Conservation (phyloP, 2,329 filamentous ascomycete genomes). For the Fusarium penzigii region DNA sequence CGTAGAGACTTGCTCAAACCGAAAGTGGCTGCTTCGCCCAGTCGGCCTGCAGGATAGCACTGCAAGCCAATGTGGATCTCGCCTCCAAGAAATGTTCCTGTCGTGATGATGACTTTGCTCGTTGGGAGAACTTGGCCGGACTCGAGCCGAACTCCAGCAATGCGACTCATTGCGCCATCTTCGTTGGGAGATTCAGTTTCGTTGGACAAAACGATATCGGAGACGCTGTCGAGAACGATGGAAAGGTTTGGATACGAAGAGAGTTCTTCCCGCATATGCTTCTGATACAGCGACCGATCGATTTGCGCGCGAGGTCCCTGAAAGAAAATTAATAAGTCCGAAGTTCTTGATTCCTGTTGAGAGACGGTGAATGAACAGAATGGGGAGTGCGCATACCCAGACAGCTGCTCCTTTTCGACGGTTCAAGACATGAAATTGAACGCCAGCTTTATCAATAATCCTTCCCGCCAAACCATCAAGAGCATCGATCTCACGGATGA, state of each 20-base stretch:
- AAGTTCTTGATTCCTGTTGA: background rate
- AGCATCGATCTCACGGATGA: conserved; percentile 92
- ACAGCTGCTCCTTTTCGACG: conserved; percentile 89
- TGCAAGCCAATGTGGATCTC: conserved; percentile 96
- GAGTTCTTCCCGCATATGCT: conserved; percentile 88
- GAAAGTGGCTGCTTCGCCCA: conserved; percentile 91
- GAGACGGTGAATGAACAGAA: background rate
- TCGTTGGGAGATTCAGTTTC: conserved; percentile 39
- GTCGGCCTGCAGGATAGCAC: conserved; percentile 80
- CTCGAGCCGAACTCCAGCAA: conserved; percentile 83
- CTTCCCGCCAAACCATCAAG: conserved; percentile 86
- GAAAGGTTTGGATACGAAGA: conserved; percentile 74
- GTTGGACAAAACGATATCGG: conserved; percentile 75
- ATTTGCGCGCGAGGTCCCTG: conserved; percentile 91
- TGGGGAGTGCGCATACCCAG: conserved; percentile 58
- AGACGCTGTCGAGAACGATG: conserved; percentile 83
- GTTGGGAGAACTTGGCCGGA: conserved; percentile 82
- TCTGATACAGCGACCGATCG: conserved; percentile 84
- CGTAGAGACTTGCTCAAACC: conserved; percentile 87
- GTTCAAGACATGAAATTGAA: conserved; percentile 93
- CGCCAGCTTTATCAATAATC: conserved; percentile 88
- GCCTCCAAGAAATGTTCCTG: conserved; percentile 90
- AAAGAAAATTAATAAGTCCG: background rate
- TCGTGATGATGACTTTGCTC: conserved; percentile 86
- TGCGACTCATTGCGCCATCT: conserved; percentile 63